phyloP scores from a whole-genome alignment of 345 rosid species.

The Lumnitzera littorea region DNA sequence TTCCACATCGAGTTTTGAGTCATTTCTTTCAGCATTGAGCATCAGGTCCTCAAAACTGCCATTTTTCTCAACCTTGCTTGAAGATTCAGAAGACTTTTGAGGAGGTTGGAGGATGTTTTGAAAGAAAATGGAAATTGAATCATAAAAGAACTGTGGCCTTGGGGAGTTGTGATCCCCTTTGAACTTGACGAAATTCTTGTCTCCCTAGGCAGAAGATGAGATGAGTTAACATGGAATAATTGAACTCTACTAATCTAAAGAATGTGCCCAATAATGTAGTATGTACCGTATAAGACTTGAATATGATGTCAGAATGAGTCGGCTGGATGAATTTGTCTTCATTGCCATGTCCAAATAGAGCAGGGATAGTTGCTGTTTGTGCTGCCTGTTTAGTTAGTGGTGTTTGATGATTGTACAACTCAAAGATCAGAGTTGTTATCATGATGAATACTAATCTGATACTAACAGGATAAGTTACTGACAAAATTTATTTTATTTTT shows the following conservation, averaged over 20 bases:
- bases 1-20: neutral
- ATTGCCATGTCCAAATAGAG: conserved; percentile 82
- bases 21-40: conserved; percentile 44
- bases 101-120: conserved; percentile 76
- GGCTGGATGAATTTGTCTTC: conserved; percentile 90
- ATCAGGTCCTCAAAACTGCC: conserved; percentile 49
- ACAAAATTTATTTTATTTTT: no score
- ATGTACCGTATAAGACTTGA: conserved; percentile 61
- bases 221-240: neutral
- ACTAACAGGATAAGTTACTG: neutral
- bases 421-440: neutral
- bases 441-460: neutral
- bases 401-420: neutral
- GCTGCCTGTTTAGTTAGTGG: conserved; percentile 43
- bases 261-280: no score
- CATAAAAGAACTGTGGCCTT: conserved; percentile 75
- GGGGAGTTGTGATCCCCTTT: conserved; percentile 87
- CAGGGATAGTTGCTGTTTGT: conserved; percentile 79
- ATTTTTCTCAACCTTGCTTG: conserved; percentile 66
- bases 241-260: no score
- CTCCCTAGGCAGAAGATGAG: conserved; percentile 45
- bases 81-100: conserved; percentile 33
- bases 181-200: conserved; percentile 71
- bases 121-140: conserved; percentile 81
- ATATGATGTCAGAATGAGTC: conserved; percentile 83